A percentile compares a stretch with the other conserved stretches of the same genome.
Conservation (phyloP, 2,329 filamentous ascomycete genomes). For the Chaetomium globosum region DNA sequence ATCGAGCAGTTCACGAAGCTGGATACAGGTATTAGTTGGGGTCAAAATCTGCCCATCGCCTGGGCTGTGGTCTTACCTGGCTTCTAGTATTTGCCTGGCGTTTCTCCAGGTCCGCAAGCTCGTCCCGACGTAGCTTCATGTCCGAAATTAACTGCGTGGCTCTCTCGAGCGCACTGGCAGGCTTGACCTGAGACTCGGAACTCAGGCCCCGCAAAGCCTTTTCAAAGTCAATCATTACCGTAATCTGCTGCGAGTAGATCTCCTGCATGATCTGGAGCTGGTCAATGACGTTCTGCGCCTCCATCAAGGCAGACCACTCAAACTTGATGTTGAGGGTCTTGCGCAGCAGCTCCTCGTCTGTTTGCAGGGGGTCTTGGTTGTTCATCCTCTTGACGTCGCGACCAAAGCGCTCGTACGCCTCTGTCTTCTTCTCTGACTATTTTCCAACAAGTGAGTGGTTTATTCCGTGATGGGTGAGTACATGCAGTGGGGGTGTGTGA, state of each 20-base stretch:
- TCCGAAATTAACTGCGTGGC: slow-evolving; percentile 30
- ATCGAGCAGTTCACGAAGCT: slow-evolving; percentile 39
- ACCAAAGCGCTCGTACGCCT: slow-evolving; percentile 34
- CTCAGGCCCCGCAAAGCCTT: slow-evolving; percentile 30
- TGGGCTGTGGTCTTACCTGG: slow-evolving; percentile 31
- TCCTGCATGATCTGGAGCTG: slow-evolving; percentile 37
- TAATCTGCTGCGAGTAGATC: slow-evolving; percentile 35
- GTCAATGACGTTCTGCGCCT: slow-evolving; percentile 34
- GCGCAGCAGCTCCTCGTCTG: slow-evolving; percentile 32
- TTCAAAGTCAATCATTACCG: slow-evolving; percentile 34
- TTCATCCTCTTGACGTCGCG: slow-evolving; percentile 36
- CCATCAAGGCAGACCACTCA: slow-evolving; percentile 34
- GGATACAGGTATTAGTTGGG: not conserved
- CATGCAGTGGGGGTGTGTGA: not conserved
- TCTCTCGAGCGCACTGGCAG: slow-evolving; percentile 23
- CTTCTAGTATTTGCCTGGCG: slow-evolving; percentile 37
- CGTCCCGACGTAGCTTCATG: slow-evolving; percentile 34
- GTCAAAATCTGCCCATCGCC: no score
- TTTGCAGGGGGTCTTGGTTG: slow-evolving; percentile 31
- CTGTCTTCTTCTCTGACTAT: slow-evolving; percentile 34
- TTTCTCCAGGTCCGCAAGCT: slow-evolving; percentile 38
- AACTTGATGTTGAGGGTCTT: slow-evolving; percentile 35
- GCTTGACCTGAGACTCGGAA: slow-evolving; percentile 17
- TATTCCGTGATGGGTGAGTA: no score
- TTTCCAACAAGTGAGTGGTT: not conserved